Base-by-base conservation (phyloP, 1,284 basidiomycete species). In the Anthracocystis panici-leucophaei region DNA sequence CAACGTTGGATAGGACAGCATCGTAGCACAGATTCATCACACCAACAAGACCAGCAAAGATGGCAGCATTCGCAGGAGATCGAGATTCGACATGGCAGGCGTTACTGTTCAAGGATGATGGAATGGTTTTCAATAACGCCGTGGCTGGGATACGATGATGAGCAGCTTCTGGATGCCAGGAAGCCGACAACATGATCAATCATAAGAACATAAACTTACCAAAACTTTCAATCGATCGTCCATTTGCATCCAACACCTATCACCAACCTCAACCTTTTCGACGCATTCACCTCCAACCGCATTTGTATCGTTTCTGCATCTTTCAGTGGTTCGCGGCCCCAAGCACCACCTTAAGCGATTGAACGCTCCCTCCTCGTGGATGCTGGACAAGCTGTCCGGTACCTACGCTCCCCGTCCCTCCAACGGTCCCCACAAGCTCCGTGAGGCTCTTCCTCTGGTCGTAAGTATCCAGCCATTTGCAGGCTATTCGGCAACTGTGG, bases 271-370 rank as follows among this genome's bases (percentile, higher is more conserved):
- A 31, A 27, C 35, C 14, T 16, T 31, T 33, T 44, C 38, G 11
- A 6, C 18, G 31, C 46, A 29, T 48, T 48, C 9, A 8, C 11
- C 31, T 29, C 25, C 49, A 31, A 40, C 25, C 45, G 57, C 40
- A 55, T 45, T 45, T 44, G 27, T 33, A 57, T 57, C 45, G 23
- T 31, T 49, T 57, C 55, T 41, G 14, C 38, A 48, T 35, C 40
- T 58, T 25, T 40, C 74, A 80, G 77, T 82, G 83, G 83, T 83
- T 79, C 83, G 95, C 88, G 96, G 96, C 91, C 96, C 96, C 82
- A 96, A 94, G 92, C 98, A 98, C 89, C 96, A 99, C 88, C 90
- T 98, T 89, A 97, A 97, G 91, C 93, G 96, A 86, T 91, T 98
- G 80, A 91, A 92, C 83, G 97, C 97, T 82, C 97, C 97, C 79